Evolutionary conservation across 2,329 filamentous ascomycete genomes (phyloP).

Genomic region (Xylariaceae sp.): DNA sequence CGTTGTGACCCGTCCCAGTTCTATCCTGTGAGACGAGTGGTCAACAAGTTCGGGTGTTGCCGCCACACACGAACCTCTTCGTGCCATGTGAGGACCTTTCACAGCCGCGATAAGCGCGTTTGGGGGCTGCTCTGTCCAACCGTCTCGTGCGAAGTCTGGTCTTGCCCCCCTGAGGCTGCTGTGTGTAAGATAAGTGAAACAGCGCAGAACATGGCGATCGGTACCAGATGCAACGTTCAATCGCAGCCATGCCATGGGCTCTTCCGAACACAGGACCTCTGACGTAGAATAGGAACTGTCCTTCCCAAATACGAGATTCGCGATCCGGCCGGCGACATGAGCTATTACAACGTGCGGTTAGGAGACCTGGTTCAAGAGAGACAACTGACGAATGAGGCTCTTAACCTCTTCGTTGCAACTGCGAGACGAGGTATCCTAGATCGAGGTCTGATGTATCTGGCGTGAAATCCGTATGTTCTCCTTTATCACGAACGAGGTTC

Average conservation of each 20-base stretch:
- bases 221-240: constrained; percentile 14
- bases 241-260: constrained; percentile 17
- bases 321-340: background rate
- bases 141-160: constrained; percentile 6
- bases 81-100: constrained; percentile 14
- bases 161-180: constrained; percentile 18
- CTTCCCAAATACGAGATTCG: constrained; percentile 23
- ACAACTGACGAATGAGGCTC: background rate
- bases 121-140: constrained; percentile 14
- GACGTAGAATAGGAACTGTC: constrained; percentile 8
- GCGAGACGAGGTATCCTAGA: background rate
- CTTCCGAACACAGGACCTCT: background rate
- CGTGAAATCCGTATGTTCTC: no score
- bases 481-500: no score
- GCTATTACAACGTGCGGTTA: constrained; percentile 12
- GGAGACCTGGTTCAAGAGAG: constrained; percentile 21
- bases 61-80: constrained; percentile 10
- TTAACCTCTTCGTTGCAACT: background rate
- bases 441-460: no score
- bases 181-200: constrained; percentile 13
- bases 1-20: background rate
- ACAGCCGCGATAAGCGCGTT: constrained; percentile 26
- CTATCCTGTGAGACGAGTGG: constrained; percentile 8
- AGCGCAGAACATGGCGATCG: constrained; percentile 5
- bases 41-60: constrained; percentile 7